Evolutionary conservation across 2,329 filamentous ascomycete genomes (phyloP), one percentile per base, ranked within the genome.

Genomic region (Fusarium subtropicale): DNA sequence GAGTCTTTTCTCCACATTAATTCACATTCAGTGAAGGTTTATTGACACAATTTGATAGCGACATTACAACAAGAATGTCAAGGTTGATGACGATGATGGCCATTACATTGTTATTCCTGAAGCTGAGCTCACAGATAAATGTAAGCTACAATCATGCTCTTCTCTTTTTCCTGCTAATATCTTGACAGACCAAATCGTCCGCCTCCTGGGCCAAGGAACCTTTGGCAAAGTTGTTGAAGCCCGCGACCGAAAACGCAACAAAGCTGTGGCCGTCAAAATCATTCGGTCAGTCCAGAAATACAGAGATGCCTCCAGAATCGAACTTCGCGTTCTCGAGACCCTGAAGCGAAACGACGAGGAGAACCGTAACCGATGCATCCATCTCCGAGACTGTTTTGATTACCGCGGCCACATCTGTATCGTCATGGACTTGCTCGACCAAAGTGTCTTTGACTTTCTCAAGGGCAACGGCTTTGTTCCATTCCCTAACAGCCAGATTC

Each of bases 261-360:
- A 94, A 78, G 78, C 85, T 7, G 97, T 97, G 39, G 96, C 96
- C 34, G 93, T 99, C 80, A 99, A 99, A 80, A 97, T 99, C 79
- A 98, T 99, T 71, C 91, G 96, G 72, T 97, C 96, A 2, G 96
- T 99, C 15, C 96, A 97, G 77, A 99, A 99, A 79, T 99, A 99
- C 77, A 91, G 96, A 47, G 96, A 99, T 81, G 96, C 96, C 36
- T 97, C 93, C 11, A 89, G 94, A 69, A 99, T 99, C 74, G 96
- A 99, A 79, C 84, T 99, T 36, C 89, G 96, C 64, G 96, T 99
- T 6, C 84, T 99, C 15, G 94, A 94, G 60, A 99, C 96, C 0
- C 84, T 99, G 47, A 92, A 94, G 71, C 92, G 92, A 44, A 98
- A 98, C 78, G 96, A 99, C 78, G 88, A 90, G 64, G 88, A 92